Evolutionary conservation across 768 basidiomycete genomes (phyloP).

Genomic region (Hydnomerulius pinastri): DNA sequence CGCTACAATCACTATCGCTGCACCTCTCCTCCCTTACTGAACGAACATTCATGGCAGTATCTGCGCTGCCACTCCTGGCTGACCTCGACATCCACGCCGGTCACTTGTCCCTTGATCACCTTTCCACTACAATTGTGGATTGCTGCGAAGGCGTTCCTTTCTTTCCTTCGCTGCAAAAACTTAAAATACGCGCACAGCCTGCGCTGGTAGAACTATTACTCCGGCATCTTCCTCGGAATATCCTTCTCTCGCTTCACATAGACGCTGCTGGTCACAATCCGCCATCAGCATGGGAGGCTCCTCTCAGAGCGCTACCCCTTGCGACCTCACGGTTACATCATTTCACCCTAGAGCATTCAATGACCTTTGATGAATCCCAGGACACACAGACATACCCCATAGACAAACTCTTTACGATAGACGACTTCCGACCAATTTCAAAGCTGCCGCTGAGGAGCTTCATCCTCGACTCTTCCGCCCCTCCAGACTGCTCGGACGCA

Average conservation of each 20-base stretch:
- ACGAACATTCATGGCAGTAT: conserved; percentile 39
- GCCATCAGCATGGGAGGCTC: conserved; percentile 34
- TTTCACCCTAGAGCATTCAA: conserved; percentile 43
- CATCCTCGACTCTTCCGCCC: conserved; percentile 41
- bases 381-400: conserved; percentile 21
- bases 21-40: conserved; percentile 41
- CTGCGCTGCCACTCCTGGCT: conserved; percentile 37
- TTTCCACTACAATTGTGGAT: conserved; percentile 7
- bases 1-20: conserved; percentile 40
- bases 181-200: conserved; percentile 43
- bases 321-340: conserved; percentile 33
- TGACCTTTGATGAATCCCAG: conserved; percentile 32
- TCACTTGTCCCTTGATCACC: conserved; percentile 32
- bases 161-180: conserved; percentile 40
- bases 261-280: conserved; percentile 35
- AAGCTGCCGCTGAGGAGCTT: conserved; percentile 37
- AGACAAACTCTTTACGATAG: conserved; percentile 24
- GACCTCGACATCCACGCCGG: conserved; percentile 48
- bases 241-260: conserved; percentile 39
- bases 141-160: conserved; percentile 4
- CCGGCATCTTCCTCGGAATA: conserved; percentile 31
- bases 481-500: conserved; percentile 39
- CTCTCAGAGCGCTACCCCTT: conserved; percentile 36
- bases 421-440: conserved; percentile 37
- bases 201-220: conserved; percentile 38